Evolutionary conservation across 1,284 basidiomycete genomes (phyloP), one percentile per base, ranked within the genome.

Genomic region (Kwoniella shivajii): DNA sequence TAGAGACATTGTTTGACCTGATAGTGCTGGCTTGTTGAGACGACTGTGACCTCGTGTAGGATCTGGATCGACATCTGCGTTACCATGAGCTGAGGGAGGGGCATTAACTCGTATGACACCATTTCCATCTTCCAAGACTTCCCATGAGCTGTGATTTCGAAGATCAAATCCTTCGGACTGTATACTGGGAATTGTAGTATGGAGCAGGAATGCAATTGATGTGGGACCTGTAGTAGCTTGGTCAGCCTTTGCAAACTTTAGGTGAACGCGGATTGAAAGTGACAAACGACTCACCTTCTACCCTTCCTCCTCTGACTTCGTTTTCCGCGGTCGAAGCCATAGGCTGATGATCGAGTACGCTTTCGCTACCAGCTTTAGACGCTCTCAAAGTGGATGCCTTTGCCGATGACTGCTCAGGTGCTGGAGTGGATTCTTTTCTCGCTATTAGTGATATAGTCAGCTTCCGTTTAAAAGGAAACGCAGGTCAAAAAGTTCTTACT

Each of bases 61-160:
- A 45, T 71, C 68, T n/a, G 11, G 45, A 20, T 65, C 66, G 9
- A 54, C 50, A 27, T 70, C 72, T 4, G 55, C 59, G 48, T 66
- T 61, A 14, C 63, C 74, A 38, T 56, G 54, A 5, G 33, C 50
- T 1, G 56, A 54, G 2, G 71, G 84, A 38, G 78, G 78, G 66
- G 88, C 88, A 69, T 87, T 84, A 37, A 98, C 87, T 52, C 87
- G 85, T 68, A 99, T 93, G 61, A 95, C 82, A 0, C 93, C 94
- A 62, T 95, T 88, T 10, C 91, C 92, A 14, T 79, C 76, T 29
- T 83, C 84, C 56, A 86, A 85, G 50, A 94, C 84, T 73, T 92
- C 88, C 84, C 89, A 93, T 2, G 85, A 84, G 73, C 89, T 87
- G 71, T 92, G 85, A 73, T 92, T 87, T 18, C 88, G 85, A 59